Conservation (phyloP, 345 rosid genomes). For the Jatropha curcas region DNA sequence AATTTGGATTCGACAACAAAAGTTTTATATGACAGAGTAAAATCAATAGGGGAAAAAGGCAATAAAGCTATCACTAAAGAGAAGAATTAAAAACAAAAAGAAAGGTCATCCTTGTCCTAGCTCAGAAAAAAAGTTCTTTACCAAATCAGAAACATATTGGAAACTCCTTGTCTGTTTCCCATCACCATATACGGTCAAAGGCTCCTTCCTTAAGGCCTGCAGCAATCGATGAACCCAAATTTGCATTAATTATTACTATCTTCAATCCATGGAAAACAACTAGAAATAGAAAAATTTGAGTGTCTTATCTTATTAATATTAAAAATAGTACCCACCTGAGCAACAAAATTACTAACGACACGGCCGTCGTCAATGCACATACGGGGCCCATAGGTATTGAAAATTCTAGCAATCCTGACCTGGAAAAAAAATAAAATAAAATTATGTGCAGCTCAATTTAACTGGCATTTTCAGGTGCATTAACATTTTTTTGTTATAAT, state of each 20-base stretch:
- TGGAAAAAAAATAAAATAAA: slow-evolving; percentile 24
- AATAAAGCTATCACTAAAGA: background rate
- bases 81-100: background rate
- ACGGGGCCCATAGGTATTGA: slow-evolving; percentile 94
- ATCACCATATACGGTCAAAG: slow-evolving; percentile 96
- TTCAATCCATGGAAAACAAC: background rate
- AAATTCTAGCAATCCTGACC: slow-evolving; percentile 96
- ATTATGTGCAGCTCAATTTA: no score
- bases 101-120: background rate
- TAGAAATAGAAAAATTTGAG: no score
- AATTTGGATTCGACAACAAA: slow-evolving; percentile 1
- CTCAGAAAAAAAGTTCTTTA: slow-evolving; percentile 24
- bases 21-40: background rate
- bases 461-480: background rate
- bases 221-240: slow-evolving; percentile 31
- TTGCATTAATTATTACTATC: no score
- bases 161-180: slow-evolving; percentile 99
- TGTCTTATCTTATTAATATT: background rate
- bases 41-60: background rate
- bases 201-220: slow-evolving; percentile 97
- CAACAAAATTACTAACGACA: slow-evolving; percentile 97
- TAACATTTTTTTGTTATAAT: no score
- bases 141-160: slow-evolving; percentile 98
- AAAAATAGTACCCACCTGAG: slow-evolving; percentile 84
- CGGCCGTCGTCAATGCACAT: slow-evolving; percentile 99